These are phyloP conservation scores for Phytophthora melonis DNA, from an alignment of 352 stramenopile species.

Conservation along the genomic window DNA sequence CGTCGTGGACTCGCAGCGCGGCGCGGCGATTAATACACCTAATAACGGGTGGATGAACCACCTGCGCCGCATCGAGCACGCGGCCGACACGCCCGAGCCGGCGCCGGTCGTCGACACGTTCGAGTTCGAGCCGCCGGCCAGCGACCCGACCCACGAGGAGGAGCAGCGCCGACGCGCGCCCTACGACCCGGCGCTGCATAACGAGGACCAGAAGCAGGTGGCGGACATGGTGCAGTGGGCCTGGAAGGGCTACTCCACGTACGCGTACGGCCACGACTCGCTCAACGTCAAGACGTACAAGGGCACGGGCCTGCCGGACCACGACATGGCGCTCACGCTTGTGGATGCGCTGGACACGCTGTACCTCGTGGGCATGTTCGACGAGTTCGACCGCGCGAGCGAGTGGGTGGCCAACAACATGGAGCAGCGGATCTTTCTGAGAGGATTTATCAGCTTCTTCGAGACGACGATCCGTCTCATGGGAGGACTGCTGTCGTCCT, in stretches of 20 bases:
- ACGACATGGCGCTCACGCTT: constrained; percentile 84
- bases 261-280: constrained; percentile 78
- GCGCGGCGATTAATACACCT: background rate
- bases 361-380: constrained; percentile 79
- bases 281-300: constrained; percentile 73
- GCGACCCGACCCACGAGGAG: constrained; percentile 40
- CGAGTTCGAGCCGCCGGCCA: constrained; percentile 34
- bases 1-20: constrained; percentile 18
- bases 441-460: constrained; percentile 77
- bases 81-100: constrained; percentile 15
- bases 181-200: constrained; percentile 64
- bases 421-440: constrained; percentile 71
- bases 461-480: constrained; percentile 85
- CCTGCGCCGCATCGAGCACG: constrained; percentile 41
- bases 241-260: constrained; percentile 80
- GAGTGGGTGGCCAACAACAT: constrained; percentile 75
- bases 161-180: constrained; percentile 46
- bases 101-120: constrained; percentile 13
- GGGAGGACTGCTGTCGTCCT: constrained; percentile 75
- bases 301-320: constrained; percentile 57
- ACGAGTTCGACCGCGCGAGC: constrained; percentile 76
- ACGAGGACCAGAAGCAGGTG: constrained; percentile 65
- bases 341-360: constrained; percentile 85
- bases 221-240: constrained; percentile 76
- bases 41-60: constrained; percentile 57